Conservation (phyloP, 2,329 filamentous ascomycete genomes). For the Pseudogymnoascus sp. region DNA sequence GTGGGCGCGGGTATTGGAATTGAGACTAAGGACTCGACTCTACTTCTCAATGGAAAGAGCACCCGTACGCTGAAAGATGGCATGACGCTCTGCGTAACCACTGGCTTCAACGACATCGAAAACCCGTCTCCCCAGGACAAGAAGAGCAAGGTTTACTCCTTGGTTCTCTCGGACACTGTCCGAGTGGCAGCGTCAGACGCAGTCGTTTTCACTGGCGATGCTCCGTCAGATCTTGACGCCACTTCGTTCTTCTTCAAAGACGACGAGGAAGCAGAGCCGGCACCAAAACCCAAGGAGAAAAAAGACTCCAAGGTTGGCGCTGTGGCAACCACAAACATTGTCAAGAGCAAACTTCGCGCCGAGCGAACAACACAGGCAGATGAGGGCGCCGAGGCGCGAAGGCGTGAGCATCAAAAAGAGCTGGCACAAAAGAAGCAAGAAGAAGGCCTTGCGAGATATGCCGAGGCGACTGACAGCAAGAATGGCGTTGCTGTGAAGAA, state of each 20-base stretch:
- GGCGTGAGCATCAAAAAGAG: constrained; percentile 89
- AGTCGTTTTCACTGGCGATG: constrained; percentile 89
- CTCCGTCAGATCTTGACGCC: constrained; percentile 82
- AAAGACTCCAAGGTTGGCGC: constrained; percentile 76
- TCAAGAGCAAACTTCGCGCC: constrained; percentile 83
- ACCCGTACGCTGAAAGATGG: constrained; percentile 79
- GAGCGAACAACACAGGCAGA: constrained; percentile 84
- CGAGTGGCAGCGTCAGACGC: constrained; percentile 74
- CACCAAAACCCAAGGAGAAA: constrained; percentile 83
- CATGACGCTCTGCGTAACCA: constrained; percentile 90
- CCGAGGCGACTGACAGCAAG: constrained; percentile 74
- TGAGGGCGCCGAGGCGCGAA: constrained; percentile 80
- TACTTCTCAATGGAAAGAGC: constrained; percentile 85
- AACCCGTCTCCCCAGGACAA: constrained; percentile 85
- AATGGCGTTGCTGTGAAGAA: constrained; percentile 94
- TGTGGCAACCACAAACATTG: constrained; percentile 91
- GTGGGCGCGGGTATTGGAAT: constrained; percentile 90
- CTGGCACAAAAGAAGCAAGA: constrained; percentile 81
- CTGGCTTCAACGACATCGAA: constrained; percentile 82
- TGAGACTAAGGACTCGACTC: constrained; percentile 76
- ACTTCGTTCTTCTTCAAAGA: constrained; percentile 99
- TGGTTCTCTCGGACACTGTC: constrained; percentile 88
- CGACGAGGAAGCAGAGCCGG: constrained; percentile 78
- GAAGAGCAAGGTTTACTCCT: constrained; percentile 79
- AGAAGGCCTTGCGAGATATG: constrained; percentile 78